Base-by-base conservation (phyloP, 495 filamentous ascomycete species). In the Aspergillus baeticus region DNA sequence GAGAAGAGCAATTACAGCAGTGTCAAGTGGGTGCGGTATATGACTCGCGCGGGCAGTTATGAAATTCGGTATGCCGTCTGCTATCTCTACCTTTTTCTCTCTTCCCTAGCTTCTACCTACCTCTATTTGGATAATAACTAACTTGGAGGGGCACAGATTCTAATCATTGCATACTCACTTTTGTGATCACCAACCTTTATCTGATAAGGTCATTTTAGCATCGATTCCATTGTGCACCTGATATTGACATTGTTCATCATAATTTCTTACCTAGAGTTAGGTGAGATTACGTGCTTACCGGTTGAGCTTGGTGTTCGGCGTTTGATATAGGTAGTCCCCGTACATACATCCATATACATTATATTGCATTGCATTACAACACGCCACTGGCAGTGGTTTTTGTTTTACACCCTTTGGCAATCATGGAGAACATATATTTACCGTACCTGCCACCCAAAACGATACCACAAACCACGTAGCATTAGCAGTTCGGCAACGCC, bases 1-100 rank as follows among this genome's bases (percentile, higher is more conserved):
- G 95, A 99, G 81, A 99, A 99, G 85, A 91, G 81, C 68, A 97
- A 98, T 74, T 99, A 99, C 68, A 92, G 88, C 54, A 95, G 89
- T 62, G 95, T 99, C 10, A 99, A 99, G 68, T 99, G 95, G 95
- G 95, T 99, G 61, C 77, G 95, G 63, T 99, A 99, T 74, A 99
- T 99, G 95, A 99, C 95, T 26, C 81, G 95, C 44, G 95, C 93
- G 15, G 80, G 80, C 38, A 82, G 80, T 64, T 82, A 82, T 59
- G 80, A 82, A 63, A 81, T 84, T 45, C 72, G 81, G 76, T 84
- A 76, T 20, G 63, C 63, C 36, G 18, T 42, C 49, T 48, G 29
- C 21, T 26, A 15, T 54, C 26, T 38, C 34, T 10, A 46, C n/a
- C 53, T 23, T 55, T 11, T 10, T 17, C 29, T 33, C 1, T 35